A percentile compares a stretch with the other conserved stretches of the same genome.
phyloP scores from a whole-genome alignment of 495 filamentous ascomycete genomes.

The Penicillium angulare region DNA sequence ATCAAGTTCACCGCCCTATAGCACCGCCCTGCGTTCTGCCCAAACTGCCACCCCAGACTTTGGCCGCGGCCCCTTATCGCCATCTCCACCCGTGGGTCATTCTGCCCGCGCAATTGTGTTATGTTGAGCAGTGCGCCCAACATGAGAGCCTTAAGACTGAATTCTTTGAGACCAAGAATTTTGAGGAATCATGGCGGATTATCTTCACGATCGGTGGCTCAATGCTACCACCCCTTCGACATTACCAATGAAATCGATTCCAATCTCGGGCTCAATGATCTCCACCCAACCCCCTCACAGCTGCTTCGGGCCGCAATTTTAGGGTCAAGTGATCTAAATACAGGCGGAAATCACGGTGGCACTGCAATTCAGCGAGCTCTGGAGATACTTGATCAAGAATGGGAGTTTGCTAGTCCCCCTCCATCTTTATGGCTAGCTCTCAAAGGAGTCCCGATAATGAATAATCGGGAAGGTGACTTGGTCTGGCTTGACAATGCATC shows the following conservation, averaged over 20 bases:
- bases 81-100: constrained; percentile 27
- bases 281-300: constrained; percentile 26
- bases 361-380: neutral
- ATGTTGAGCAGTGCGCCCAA: constrained; percentile 1
- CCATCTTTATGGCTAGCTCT: constrained; percentile 24
- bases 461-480: constrained; percentile 7
- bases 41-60: constrained; percentile 19
- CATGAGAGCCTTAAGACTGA: constrained; percentile 7
- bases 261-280: neutral
- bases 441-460: constrained; percentile 9
- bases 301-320: constrained; percentile 32
- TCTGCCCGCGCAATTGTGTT: constrained; percentile 6
- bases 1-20: constrained; percentile 12
- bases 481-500: constrained; percentile 4
- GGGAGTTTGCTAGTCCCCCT: constrained; percentile 21
- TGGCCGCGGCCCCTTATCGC: constrained; percentile 21
- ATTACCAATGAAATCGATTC: neutral
- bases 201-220: neutral
- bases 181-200: neutral
- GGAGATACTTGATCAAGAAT: constrained; percentile 23
- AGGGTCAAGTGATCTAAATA: too few species aligned
- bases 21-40: constrained; percentile 14
- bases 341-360: too few species aligned
- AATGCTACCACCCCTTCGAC: constrained; percentile 3
- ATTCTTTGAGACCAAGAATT: neutral